Evolutionary conservation across 108 stramenopile species (phyloP).

Genomic region (Nannochloropsis oceanica): DNA sequence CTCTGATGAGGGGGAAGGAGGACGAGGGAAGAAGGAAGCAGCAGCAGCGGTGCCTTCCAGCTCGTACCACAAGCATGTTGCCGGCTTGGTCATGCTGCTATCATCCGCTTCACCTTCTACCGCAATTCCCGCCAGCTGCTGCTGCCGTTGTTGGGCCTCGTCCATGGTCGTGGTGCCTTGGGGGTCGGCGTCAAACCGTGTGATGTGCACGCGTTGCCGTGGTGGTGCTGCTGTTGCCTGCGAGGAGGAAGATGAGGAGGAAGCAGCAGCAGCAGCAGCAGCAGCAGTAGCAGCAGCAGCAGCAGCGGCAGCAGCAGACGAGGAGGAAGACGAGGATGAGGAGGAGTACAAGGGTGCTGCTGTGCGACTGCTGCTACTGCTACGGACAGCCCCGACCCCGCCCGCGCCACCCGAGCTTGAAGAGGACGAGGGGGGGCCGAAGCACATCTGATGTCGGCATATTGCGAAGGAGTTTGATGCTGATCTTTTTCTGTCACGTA

Average conservation of each 20-base stretch:
- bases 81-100: neutral
- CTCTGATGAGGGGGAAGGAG: neutral
- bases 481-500: no score
- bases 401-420: neutral
- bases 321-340: neutral
- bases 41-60: neutral
- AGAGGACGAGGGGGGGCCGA: neutral
- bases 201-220: neutral
- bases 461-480: no score
- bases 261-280: neutral
- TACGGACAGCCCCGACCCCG: neutral
- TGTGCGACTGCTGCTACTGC: neutral
- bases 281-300: neutral
- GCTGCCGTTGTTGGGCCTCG: neutral
- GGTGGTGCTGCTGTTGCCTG: neutral
- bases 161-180: neutral
- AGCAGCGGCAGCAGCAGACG: neutral
- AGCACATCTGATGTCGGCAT: neutral
- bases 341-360: neutral
- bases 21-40: neutral
- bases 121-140: neutral
- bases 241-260: neutral
- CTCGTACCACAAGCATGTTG: neutral
- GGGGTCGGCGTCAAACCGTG: neutral
- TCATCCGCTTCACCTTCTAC: neutral